phyloP scores from a whole-genome alignment of 2,329 filamentous ascomycete genomes.

The Niveomyces coronatus region DNA sequence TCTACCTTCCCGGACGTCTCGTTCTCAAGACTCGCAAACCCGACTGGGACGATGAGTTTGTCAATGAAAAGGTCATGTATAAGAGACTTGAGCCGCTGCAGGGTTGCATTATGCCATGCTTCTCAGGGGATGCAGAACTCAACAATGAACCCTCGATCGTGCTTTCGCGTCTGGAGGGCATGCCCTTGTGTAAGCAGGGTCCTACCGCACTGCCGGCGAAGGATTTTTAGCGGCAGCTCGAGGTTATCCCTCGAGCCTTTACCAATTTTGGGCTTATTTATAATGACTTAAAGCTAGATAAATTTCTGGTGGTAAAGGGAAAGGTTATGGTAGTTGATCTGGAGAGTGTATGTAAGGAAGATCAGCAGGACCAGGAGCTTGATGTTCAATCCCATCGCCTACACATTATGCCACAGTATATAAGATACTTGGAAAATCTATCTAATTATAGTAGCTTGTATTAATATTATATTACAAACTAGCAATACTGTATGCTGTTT shows the following conservation, averaged over 20 bases:
- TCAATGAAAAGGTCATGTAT: conserved; percentile 1
- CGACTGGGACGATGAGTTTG: background rate
- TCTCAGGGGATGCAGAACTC: background rate
- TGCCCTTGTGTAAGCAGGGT: background rate
- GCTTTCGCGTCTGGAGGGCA: conserved; percentile 1
- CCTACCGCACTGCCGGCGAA: background rate
- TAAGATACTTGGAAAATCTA: background rate
- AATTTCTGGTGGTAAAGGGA: conserved; percentile 1
- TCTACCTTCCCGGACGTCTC: background rate
- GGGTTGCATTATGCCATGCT: background rate
- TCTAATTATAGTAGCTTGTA: no score
- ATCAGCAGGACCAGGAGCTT: background rate
- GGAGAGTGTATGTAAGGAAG: conserved; percentile 1
- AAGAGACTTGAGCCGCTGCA: background rate
- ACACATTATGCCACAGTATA: background rate
- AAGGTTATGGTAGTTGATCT: background rate
- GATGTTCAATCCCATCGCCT: background rate
- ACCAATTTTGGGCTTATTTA: background rate
- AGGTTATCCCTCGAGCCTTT: background rate
- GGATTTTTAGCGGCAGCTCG: background rate
- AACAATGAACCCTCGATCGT: background rate
- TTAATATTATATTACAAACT: no score
- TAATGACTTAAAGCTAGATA: conserved; percentile 1
- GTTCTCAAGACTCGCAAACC: conserved; percentile 1
- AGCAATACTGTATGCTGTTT: no score